phyloP scores from a whole-genome alignment of 495 filamentous ascomycete species.

The Penicillium turbatum region DNA sequence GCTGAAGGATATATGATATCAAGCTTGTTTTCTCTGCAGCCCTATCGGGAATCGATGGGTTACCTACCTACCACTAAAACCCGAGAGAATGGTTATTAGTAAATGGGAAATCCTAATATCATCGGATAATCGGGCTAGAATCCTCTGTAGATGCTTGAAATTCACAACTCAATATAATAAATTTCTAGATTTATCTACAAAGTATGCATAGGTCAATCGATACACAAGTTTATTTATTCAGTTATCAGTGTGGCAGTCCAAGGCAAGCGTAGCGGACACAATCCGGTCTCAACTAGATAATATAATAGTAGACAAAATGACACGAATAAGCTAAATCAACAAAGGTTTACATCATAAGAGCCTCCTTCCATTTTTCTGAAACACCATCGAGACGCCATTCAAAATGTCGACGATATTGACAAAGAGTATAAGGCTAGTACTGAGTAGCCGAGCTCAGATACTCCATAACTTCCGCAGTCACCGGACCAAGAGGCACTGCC shows the following conservation, averaged over 20 bases:
- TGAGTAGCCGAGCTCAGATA: constrained; percentile 14
- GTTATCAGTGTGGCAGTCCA: background rate
- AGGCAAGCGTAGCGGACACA: too few species aligned
- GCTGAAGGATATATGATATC: constrained; percentile 31
- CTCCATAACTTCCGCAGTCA: constrained; percentile 13
- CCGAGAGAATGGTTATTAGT: background rate
- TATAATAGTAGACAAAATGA: too few species aligned
- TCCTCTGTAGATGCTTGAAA: background rate
- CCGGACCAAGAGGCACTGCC: constrained; percentile 12
- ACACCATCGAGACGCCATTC: background rate
- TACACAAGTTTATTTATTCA: background rate
- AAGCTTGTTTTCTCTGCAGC: constrained; percentile 1
- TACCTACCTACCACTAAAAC: background rate
- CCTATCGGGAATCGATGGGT: background rate
- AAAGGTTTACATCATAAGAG: background rate
- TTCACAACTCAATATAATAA: background rate
- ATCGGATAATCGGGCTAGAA: too few species aligned
- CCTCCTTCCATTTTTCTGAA: background rate
- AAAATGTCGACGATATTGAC: background rate
- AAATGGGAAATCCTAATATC: background rate
- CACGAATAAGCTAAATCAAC: background rate
- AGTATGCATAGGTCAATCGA: background rate
- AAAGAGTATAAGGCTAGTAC: constrained; percentile 10
- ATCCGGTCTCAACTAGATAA: too few species aligned
- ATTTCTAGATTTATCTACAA: background rate